Base-by-base conservation (phyloP, 2,329 filamentous ascomycete genomes). In the Colletotrichum eleusines region DNA sequence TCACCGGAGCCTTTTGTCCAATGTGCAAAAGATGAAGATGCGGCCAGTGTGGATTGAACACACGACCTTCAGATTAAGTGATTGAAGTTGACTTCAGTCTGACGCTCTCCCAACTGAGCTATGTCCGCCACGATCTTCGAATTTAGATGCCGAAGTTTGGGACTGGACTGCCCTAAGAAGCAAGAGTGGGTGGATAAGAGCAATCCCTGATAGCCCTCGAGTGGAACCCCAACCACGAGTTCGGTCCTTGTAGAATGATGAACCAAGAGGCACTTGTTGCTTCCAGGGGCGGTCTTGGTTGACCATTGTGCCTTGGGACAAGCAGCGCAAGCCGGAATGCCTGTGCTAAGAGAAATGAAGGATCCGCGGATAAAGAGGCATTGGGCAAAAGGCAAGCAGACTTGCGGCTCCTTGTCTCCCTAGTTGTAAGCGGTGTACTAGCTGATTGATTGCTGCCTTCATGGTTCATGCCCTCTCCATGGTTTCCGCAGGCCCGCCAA, bases 21-120 rank as follows among this genome's bases (percentile, higher is more conserved):
- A 4, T 5, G 1, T 7, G 16, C 50, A 67, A 59, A 71, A 68
- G 23, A 1, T 54, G 58, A 63, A 69, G 64, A 54, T 71, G 69
- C 69, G 69, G 69, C 69, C 69, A 71, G 69, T 71, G 69, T 71
- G 69, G 69, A 71, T 71, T 71, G 69, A 71, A 71, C 69, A 71
- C 64, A 71, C 68, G 68, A 71, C 68, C 68, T 68, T 71, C 68
- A 71, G 68, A 71, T 71, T 63, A 59, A 63, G 28, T 63, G 64
- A 68, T 28, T 68, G 64, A 71, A 71, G 68, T 71, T 71, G 3
- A 48, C 68, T 71, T 71, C 68, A 71, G 68, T 71, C 68, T 71
- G 68, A 69, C 66, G 66, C 66, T 69, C 66, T 71, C 64, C 69
- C 69, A 71, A 71, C 64, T 71, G 69, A 71, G 69, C 69, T 71